Percentiles rank a stretch among this genome's conserved stretches.
Evolutionary conservation across 495 filamentous ascomycete genomes (phyloP).

Genomic region (Hamigera avellanea): DNA sequence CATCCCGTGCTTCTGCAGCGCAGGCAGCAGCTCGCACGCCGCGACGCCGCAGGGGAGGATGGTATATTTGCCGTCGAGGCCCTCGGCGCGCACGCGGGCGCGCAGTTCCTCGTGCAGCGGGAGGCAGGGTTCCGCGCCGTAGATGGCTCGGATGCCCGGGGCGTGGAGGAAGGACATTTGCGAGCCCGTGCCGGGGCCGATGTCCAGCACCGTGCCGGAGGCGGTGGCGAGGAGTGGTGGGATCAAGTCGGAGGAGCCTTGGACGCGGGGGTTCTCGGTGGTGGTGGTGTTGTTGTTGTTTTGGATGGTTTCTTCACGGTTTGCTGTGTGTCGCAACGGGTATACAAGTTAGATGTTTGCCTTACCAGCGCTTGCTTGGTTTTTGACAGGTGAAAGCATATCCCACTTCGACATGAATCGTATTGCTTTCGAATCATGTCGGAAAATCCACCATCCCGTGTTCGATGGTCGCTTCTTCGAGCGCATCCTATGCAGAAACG

Average conservation of each 20-base stretch:
- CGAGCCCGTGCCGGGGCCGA: constrained; percentile 39
- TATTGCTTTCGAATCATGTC: no score
- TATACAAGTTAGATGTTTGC: no score
- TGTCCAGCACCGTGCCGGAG: constrained; percentile 31
- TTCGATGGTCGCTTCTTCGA: no score
- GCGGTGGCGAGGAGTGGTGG: constrained; percentile 25
- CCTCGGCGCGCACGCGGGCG: constrained; percentile 30
- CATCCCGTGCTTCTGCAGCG: constrained; percentile 31
- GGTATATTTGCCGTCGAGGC: constrained; percentile 48
- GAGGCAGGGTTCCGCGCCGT: constrained; percentile 56
- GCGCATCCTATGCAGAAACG: no score
- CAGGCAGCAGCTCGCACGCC: constrained; percentile 28
- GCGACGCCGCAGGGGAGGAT: constrained; percentile 52
- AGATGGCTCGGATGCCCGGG: constrained; percentile 42
- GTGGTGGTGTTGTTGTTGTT: constrained; percentile 3
- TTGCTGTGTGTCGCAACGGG: constrained; percentile 1
- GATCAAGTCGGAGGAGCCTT: constrained; percentile 22
- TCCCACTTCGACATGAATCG: no score
- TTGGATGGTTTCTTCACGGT: constrained; percentile 3
- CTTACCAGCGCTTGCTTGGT: no score
- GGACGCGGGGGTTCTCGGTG: constrained; percentile 1
- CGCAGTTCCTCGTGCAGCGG: constrained; percentile 41
- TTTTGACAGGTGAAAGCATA: no score
- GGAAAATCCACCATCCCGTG: no score
- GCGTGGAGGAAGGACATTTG: constrained; percentile 34